These are phyloP conservation scores for Monilinia fructicola DNA, from an alignment of 2,329 filamentous ascomycete genomes.

Conservation along the genomic window DNA sequence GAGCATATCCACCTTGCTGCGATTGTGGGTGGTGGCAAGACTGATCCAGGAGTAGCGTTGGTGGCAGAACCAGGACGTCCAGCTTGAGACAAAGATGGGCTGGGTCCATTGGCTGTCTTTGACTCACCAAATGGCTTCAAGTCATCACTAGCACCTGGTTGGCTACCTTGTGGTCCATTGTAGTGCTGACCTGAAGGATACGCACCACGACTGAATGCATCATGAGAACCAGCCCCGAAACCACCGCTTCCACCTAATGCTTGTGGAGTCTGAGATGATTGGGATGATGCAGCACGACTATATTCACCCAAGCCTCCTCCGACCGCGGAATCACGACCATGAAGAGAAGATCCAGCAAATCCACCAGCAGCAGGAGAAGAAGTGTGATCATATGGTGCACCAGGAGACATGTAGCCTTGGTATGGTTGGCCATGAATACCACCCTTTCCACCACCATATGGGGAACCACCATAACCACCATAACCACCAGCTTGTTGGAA, in stretches of 20 bases:
- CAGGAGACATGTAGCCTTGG: conserved; percentile 41
- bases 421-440: conserved; percentile 41
- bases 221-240: conserved; percentile 38
- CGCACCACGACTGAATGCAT: conserved; percentile 40
- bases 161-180: conserved; percentile 37
- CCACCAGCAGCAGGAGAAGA: conserved; percentile 40
- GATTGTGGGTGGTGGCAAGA: conserved; percentile 41
- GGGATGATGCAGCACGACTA: conserved; percentile 40
- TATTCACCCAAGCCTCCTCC: conserved; percentile 41
- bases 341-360: conserved; percentile 39
- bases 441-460: conserved; percentile 40
- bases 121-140: conserved; percentile 43
- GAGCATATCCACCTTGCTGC: conserved; percentile 41
- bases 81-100: conserved; percentile 41
- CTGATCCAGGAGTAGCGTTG: conserved; percentile 40
- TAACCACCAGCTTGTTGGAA: conserved; percentile 46
- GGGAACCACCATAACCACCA: conserved; percentile 42
- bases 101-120: conserved; percentile 41
- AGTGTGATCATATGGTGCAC: conserved; percentile 41
- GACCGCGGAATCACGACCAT: conserved; percentile 41
- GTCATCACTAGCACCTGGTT: conserved; percentile 40
- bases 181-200: conserved; percentile 42
- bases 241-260: conserved; percentile 38
- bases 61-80: conserved; percentile 42
- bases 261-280: conserved; percentile 40